Evolutionary conservation across 1,139 yeast species (phyloP).

Genomic region (Taiozyma sp.): DNA sequence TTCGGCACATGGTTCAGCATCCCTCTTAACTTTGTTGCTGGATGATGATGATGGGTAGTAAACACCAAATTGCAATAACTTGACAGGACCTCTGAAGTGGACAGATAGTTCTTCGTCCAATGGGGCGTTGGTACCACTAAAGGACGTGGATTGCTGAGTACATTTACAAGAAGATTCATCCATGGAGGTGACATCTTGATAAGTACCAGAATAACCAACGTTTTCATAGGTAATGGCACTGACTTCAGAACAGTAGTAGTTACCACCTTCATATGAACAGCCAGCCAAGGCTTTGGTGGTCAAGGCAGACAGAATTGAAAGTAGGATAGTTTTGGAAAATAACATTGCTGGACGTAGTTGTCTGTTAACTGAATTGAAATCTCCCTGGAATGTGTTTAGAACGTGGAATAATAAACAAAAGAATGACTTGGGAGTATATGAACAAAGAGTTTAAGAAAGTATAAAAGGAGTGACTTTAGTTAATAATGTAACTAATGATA

Average conservation of each 20-base stretch:
- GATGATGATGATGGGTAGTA: constrained; percentile 43
- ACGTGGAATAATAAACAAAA: not conserved
- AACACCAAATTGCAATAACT: constrained; percentile 73
- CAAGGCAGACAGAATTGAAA: constrained; percentile 22
- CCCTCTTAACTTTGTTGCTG: constrained; percentile 31
- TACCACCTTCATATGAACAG: constrained; percentile 53
- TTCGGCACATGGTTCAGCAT: constrained; percentile 29
- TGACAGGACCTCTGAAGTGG: constrained; percentile 91
- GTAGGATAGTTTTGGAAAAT: constrained; percentile 19
- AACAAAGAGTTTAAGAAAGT: not conserved
- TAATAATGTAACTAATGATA: not conserved
- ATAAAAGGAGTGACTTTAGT: constrained; percentile 1
- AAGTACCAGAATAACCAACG: constrained; percentile 78
- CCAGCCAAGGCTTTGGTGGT: constrained; percentile 28
- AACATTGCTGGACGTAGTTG: constrained; percentile 15
- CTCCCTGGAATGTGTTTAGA: not conserved
- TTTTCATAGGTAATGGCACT: constrained; percentile 61
- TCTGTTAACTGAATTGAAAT: not conserved
- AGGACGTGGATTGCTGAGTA: constrained; percentile 41
- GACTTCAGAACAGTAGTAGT: constrained; percentile 76
- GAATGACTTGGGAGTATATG: not conserved
- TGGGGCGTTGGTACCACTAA: constrained; percentile 78
- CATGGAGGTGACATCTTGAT: constrained; percentile 65
- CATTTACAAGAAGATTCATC: constrained; percentile 64
- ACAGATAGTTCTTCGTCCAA: constrained; percentile 84